These are phyloP conservation scores for Yamadazyma membranifaciens DNA, from an alignment of 1,139 yeast species.

Conservation along the genomic window DNA sequence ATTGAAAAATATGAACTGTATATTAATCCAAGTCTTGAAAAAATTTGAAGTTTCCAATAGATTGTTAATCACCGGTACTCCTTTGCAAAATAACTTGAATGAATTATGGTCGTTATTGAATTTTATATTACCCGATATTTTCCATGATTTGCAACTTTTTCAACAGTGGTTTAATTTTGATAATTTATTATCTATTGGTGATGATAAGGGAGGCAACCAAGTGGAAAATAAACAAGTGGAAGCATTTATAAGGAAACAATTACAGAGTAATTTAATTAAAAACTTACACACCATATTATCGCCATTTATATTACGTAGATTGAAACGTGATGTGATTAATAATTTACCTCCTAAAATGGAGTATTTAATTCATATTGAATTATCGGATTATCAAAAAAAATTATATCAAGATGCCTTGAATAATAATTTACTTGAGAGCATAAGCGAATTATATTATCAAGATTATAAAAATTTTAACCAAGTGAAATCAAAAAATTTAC, in stretches of 20 bases:
- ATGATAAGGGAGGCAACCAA: slow-evolving; percentile 16
- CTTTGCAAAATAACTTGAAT: slow-evolving; percentile 82
- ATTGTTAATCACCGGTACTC: slow-evolving; percentile 85
- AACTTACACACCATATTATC: slow-evolving; percentile 84
- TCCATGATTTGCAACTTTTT: slow-evolving; percentile 83
- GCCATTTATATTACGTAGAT: slow-evolving; percentile 81
- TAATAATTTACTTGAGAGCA: slow-evolving; percentile 40
- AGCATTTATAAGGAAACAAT: slow-evolving; percentile 56
- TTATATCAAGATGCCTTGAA: slow-evolving; percentile 63
- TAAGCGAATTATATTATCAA: slow-evolving; percentile 17
- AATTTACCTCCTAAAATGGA: slow-evolving; percentile 86
- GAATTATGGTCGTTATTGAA: slow-evolving; percentile 91
- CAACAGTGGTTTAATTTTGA: slow-evolving; percentile 92
- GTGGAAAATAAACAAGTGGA: slow-evolving; percentile 26
- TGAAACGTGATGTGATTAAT: slow-evolving; percentile 68
- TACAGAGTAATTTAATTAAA: slow-evolving; percentile 62
- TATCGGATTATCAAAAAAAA: slow-evolving; percentile 60
- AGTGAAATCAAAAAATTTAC: slow-evolving; percentile 4
- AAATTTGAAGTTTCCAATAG: slow-evolving; percentile 65
- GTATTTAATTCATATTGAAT: slow-evolving; percentile 70
- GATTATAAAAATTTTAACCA: slow-evolving; percentile 18
- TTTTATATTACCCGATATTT: slow-evolving; percentile 87
- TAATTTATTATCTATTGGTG: slow-evolving; percentile 34
- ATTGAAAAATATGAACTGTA: slow-evolving; percentile 76
- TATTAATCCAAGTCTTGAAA: slow-evolving; percentile 69